Conservation (phyloP, 2,329 filamentous ascomycete genomes). For the Alternaria metachromatica region DNA sequence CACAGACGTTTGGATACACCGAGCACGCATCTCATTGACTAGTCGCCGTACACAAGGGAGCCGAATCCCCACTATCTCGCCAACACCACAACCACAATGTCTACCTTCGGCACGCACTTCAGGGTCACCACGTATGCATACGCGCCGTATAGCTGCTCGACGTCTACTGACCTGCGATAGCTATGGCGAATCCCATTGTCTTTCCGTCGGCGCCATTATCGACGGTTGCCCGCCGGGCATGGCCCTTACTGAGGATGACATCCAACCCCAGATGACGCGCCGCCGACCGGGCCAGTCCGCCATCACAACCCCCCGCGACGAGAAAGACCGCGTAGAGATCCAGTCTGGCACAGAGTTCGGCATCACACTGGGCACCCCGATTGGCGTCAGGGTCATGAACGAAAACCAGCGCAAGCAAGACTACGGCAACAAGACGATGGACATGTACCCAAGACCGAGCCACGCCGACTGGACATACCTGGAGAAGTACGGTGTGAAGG, state of each 20-base stretch:
- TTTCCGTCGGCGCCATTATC: conserved; percentile 91
- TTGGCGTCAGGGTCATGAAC: conserved; percentile 85
- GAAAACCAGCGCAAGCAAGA: conserved; percentile 93
- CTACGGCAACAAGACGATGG: conserved; percentile 89
- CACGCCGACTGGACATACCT: conserved; percentile 98
- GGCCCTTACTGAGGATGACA: conserved; percentile 81
- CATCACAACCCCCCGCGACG: conserved; percentile 89
- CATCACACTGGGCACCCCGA: conserved; percentile 87
- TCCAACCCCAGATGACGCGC: conserved; percentile 93
- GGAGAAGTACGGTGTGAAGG: conserved; percentile 95
- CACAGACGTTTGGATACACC: neutral
- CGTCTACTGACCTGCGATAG: conserved; percentile 48
- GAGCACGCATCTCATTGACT: conserved; percentile 4
- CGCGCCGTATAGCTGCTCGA: neutral
- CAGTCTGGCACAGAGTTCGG: conserved; percentile 93
- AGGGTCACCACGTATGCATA: conserved; percentile 76
- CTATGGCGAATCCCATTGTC: conserved; percentile 89
- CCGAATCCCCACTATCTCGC: conserved; percentile 5
- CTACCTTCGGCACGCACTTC: conserved; percentile 84
- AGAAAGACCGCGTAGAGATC: conserved; percentile 90
- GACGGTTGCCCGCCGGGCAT: conserved; percentile 91
- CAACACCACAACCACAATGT: conserved; percentile 50
- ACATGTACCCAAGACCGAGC: conserved; percentile 86
- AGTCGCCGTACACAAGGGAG: conserved; percentile 2
- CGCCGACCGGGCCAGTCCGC: conserved; percentile 86